Base-by-base conservation (phyloP, 257 asterid species). In the Penstemon davidsonii region DNA sequence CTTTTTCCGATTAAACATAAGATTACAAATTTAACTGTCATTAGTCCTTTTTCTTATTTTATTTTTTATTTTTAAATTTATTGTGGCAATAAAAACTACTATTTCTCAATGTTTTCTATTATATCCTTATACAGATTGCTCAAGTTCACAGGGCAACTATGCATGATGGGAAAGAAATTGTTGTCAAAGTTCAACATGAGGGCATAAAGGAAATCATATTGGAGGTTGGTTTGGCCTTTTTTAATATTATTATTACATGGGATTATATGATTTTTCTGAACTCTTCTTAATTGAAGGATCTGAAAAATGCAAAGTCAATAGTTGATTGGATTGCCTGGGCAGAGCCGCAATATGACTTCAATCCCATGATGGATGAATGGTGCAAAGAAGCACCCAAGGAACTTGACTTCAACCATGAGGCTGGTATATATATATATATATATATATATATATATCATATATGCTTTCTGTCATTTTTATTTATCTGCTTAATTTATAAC, bases 251-350 rank as follows among this genome's bases (percentile, higher is more conserved):
- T 49, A 57, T 69, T 54, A 45, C 68, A 62, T 19, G 8, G 52
- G 5, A 19, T 57, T 57, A 61, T 57, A 43, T 73, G 41, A 13
- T 67, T 76, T 41, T 64, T 45, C 61, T 68, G 59, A 72, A 37
- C 49, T 58, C 71, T 37, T 60, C 42, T 72, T 52, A 25, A 75
- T 73, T 69, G 50, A 86, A 92, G 97, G 98, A 92, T 78, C 82
- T 92, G 84, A 92, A 88, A 75, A 90, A 90, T 80, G 97, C 98
- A 4, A 92, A 92, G 83, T 82, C 95, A 52, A 79, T 92, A 70
- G 92, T 90, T 74, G 98, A 92, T 79, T 92, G 98, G 98, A 83
- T 92, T 75, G 98, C 98, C 56, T 92, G 98, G 98, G 98, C 97
- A 41, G 98, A 92, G 80, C 96, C 98, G 38, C 98, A 92, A 45